phyloP scores from a whole-genome alignment of 1,284 basidiomycete genomes.

The Pisolithus thermaeus region DNA sequence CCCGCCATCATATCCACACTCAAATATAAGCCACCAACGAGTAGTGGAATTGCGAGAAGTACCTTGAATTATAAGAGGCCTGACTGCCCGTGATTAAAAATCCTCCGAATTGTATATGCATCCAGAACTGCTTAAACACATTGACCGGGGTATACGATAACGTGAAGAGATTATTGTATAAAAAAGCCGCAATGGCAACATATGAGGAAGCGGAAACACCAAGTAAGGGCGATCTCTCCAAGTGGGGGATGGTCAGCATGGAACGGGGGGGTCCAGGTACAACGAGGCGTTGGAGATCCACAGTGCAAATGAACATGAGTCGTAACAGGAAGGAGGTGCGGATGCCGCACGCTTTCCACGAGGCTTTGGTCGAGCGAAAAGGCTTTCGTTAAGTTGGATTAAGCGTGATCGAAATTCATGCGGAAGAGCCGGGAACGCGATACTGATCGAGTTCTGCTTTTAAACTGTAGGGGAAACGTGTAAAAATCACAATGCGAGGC shows the following conservation, averaged over 20 bases:
- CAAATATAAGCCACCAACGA: too few species aligned
- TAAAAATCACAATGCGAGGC: constrained; percentile 18
- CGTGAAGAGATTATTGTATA: constrained; percentile 15
- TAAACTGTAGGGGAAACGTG: constrained; percentile 41
- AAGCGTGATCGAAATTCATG: constrained; percentile 13
- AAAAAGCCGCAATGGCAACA: not conserved
- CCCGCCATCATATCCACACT: too few species aligned
- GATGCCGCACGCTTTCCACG: constrained; percentile 28
- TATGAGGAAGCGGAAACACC: constrained; percentile 3
- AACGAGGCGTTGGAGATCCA: constrained; percentile 1
- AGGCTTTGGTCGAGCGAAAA: constrained; percentile 16
- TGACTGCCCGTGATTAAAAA: constrained; percentile 6
- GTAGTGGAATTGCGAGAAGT: too few species aligned
- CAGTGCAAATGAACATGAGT: constrained; percentile 13
- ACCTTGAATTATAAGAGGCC: too few species aligned
- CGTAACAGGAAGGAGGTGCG: constrained; percentile 22
- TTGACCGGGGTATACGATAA: constrained; percentile 20
- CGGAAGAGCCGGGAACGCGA: constrained; percentile 11
- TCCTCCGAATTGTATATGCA: constrained; percentile 12
- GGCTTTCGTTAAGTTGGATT: constrained; percentile 2
- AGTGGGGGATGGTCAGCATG: not conserved
- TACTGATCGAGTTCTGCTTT: constrained; percentile 57
- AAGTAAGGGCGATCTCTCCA: not conserved
- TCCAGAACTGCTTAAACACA: constrained; percentile 14
- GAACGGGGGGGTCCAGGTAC: not conserved